Evolutionary conservation across 495 filamentous ascomycete species (phyloP), one percentile per base, ranked within the genome.

Genomic region (Acidiella bohemica): DNA sequence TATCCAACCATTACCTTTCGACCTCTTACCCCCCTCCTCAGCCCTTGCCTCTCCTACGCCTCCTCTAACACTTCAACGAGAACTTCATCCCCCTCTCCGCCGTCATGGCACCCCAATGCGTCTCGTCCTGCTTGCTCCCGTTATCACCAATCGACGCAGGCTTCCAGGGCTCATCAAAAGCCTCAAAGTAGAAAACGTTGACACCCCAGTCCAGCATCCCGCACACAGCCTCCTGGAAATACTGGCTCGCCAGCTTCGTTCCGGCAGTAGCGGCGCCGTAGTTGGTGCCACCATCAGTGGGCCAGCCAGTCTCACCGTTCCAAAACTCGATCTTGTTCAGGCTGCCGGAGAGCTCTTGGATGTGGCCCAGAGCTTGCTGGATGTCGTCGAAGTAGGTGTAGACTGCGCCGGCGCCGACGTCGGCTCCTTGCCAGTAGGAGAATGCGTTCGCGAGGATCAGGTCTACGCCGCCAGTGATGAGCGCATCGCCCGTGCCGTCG

Each of bases 131-230:
- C n/a, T 62, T 47, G 54, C 66, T 50, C 40, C 81, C 81, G 57
- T 78, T 75, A 54, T 82, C 73, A 46, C 79, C 80, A 47, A 70
- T 63, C 55, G 70, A 73, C 19, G 65, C 55, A 41, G 80, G 80
- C 76, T 88, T 88, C 75, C 78, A 84, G 42, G 72, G 62, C 73
- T 84, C 80, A 50, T 82, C 78, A 55, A 81, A 85, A 32, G 82
- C 81, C 68, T 86, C 81, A 51, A 87, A 87, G 59, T 75, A 80
- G 66, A 86, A 88, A 43, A 81, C 73, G 55, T 84, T 80, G 31
- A 80, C 63, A 44, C 77, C 76, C 77, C 77, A 83, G 47, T 64
- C 71, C 22, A 83, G 61, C 58, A 81, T 72, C 36, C 70, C 71
- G 57, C 82, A 88, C 47, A 88, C 70, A 52, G 71, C 75, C 18